A percentile compares a stretch with the other conserved stretches of the same genome.
Conservation (phyloP, 192 early-diverging fungal genomes). For the Umbelopsis isabellina region DNA sequence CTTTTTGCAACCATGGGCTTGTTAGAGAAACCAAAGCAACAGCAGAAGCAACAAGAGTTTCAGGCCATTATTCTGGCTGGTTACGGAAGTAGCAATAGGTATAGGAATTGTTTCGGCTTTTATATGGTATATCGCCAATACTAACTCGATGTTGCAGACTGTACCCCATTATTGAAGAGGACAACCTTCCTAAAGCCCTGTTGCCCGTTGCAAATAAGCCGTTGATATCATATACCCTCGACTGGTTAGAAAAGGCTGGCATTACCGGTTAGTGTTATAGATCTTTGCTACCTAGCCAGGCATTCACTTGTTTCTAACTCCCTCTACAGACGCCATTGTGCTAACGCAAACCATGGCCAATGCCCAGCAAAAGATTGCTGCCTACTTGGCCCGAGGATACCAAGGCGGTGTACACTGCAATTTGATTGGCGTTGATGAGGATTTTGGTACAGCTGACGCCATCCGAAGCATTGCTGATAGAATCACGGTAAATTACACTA, state of each 20-base stretch:
- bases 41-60: slow-evolving; percentile 57
- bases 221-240: slow-evolving; percentile 90
- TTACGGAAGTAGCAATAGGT: slow-evolving; percentile 63
- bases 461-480: slow-evolving; percentile 78
- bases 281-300: not conserved
- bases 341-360: slow-evolving; percentile 64
- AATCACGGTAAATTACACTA: slow-evolving; percentile 67
- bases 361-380: slow-evolving; percentile 65
- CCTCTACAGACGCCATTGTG: slow-evolving; percentile 70
- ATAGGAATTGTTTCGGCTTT: slow-evolving; percentile 5
- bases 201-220: slow-evolving; percentile 95
- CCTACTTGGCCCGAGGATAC: slow-evolving; percentile 67
- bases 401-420: slow-evolving; percentile 64
- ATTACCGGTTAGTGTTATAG: slow-evolving; percentile 47
- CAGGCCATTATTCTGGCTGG: slow-evolving; percentile 71
- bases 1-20: slow-evolving; percentile 16
- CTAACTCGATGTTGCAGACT: slow-evolving; percentile 45
- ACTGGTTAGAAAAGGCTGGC: slow-evolving; percentile 91
- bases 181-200: slow-evolving; percentile 89
- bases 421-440: slow-evolving; percentile 66
- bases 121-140: not conserved
- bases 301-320: not conserved
- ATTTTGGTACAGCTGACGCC: slow-evolving; percentile 81
- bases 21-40: slow-evolving; percentile 40
- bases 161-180: slow-evolving; percentile 79